Percentiles rank a stretch among this genome's conserved stretches.
phyloP scores from a whole-genome alignment of 2,329 filamentous ascomycete genomes.

The Fonsecaea nubica region DNA sequence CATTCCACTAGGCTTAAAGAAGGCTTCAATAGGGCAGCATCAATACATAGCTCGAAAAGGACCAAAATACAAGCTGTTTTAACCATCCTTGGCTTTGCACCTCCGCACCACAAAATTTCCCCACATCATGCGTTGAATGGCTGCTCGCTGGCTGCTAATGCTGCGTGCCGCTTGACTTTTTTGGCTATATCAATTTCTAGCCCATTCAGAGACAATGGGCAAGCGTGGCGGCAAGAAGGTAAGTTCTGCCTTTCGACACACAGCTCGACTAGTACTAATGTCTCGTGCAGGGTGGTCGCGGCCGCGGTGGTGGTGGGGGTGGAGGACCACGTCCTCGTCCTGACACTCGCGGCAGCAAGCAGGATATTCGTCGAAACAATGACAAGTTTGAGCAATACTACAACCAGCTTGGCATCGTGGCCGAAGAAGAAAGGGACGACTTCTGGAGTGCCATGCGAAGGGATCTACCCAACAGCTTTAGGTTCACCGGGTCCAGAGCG shows the following conservation, averaged over 20 bases:
- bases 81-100: not conserved
- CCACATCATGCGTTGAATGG: slow-evolving; percentile 11
- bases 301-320: slow-evolving; percentile 54
- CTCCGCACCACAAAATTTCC: slow-evolving; percentile 19
- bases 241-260: slow-evolving; percentile 19
- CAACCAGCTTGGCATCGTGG: slow-evolving; percentile 74
- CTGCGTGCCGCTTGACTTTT: not conserved
- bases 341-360: slow-evolving; percentile 54
- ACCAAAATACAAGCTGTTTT: not conserved
- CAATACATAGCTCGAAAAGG: not conserved
- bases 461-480: slow-evolving; percentile 95
- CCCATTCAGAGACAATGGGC: slow-evolving; percentile 37
- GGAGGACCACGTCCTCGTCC: slow-evolving; percentile 44
- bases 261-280: not conserved
- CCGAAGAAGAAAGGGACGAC: slow-evolving; percentile 75
- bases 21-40: not conserved
- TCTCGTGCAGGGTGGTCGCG: slow-evolving; percentile 32
- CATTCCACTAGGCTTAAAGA: not conserved
- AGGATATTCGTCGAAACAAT: slow-evolving; percentile 77
- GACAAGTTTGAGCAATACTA: slow-evolving; percentile 87
- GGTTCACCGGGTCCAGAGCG: slow-evolving; percentile 95
- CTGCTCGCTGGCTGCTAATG: not conserved
- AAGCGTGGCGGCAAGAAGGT: slow-evolving; percentile 44
- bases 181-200: not conserved
- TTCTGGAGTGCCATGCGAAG: slow-evolving; percentile 86